Evolutionary conservation across 495 filamentous ascomycete genomes (phyloP), one percentile per base, ranked within the genome.

Genomic region (Neurospora sp.): DNA sequence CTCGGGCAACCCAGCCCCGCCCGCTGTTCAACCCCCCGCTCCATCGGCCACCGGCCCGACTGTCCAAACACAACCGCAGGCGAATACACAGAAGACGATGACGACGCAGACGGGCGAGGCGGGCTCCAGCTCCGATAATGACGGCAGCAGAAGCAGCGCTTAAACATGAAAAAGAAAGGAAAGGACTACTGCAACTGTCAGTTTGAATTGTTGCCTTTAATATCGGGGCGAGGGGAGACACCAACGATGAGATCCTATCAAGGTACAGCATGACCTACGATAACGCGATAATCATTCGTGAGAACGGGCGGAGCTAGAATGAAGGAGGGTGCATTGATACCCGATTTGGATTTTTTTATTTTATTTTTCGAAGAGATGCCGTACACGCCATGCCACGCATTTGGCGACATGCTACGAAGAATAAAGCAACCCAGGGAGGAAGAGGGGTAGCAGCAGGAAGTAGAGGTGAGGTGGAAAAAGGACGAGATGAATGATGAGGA

Each of bases 91-190:
- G 72, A 82, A 85, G 70, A 79, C 85, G 45, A 83, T 86, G 82
- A 83, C 81, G 72, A 76, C 80, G 72, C 77, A 83, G 72, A 79
- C 86, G 40, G 76, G 71, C 53, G 90, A 91, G 79, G 92, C 90
- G 38, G 89, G 81, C 73, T 92, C 91, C 76, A 88, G 87, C 37
- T 90, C 90, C 7, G 90, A 92, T 68, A 83, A 88, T 71, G 88
- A 88, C 70, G 82, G 82, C 44, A 82, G 83, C 40, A 83, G 78
- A 73, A 75, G 72, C 12, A 77, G 77, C 53, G 69, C 20, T 18
- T 48, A 9, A 73, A 48, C 3, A 9, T 3, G 2, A 61, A 31
- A 35, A 40, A 37, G 65, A 5, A 31, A 44, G 9, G 6, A 18
- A 35, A 61, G 14, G 27, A 9, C 5, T 18, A 35, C 14, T 4